A percentile compares a stretch with the other conserved stretches of the same genome.
These are phyloP conservation scores for Vachellia pachyceras DNA, from an alignment of 306 rosid genomes.

Conservation along the genomic window DNA sequence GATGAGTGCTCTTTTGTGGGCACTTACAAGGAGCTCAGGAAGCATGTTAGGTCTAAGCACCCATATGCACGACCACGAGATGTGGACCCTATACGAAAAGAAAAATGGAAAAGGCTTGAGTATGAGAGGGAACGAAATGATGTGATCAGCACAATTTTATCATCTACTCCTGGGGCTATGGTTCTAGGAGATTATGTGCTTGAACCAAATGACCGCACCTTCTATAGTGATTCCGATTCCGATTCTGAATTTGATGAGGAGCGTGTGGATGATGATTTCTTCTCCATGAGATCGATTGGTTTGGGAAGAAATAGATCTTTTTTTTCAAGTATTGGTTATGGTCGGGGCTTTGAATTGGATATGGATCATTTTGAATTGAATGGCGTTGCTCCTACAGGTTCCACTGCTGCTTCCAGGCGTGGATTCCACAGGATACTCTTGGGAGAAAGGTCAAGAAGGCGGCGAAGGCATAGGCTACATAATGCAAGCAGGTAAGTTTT, in stretches of 20 bases:
- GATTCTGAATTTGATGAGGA: conserved; percentile 66
- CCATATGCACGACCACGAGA: conserved; percentile 91
- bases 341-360: conserved; percentile 46
- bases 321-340: conserved; percentile 56
- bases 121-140: conserved; percentile 88
- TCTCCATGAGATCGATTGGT: conserved; percentile 56
- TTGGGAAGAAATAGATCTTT: conserved; percentile 55
- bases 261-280: conserved; percentile 58
- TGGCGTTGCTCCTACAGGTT: conserved; percentile 48
- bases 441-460: conserved; percentile 60
- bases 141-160: conserved; percentile 87
- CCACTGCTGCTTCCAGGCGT: conserved; percentile 62
- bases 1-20: conserved; percentile 87
- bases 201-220: conserved; percentile 68
- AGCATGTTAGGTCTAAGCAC: conserved; percentile 84
- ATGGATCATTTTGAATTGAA: conserved; percentile 54
- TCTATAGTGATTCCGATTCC: conserved; percentile 64
- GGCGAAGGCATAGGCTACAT: conserved; percentile 53
- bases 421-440: conserved; percentile 47
- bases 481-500: conserved; percentile 42
- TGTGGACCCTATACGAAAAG: conserved; percentile 85
- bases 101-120: conserved; percentile 92
- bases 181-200: conserved; percentile 93
- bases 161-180: conserved; percentile 92
- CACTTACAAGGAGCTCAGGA: conserved; percentile 77